Base-by-base conservation (phyloP, 83 land plant species). In the Picea abies region DNA sequence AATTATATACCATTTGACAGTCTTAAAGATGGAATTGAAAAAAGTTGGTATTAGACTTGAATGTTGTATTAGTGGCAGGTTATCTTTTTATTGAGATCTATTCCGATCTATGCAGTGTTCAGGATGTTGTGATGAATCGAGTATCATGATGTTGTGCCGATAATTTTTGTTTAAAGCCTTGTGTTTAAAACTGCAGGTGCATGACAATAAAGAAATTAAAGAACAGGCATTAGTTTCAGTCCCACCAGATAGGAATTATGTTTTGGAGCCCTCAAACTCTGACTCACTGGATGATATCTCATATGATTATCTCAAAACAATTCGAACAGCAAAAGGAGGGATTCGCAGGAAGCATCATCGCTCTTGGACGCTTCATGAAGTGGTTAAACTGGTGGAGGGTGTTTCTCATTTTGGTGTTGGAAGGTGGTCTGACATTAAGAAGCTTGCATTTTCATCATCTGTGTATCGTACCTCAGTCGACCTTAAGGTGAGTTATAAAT, bases 331-430 rank as follows among this genome's bases (percentile, higher is more conserved):
- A 63, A 89, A 83, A 78, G 80, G 84, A 64, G 84, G 85, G 60
- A 87, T 83, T 64, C 62, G 90, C 67, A 93, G 95, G 81, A 96
- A 95, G 85, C 93, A 93, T 83, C 97, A 96, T 65, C 89, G 87
- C 60, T 87, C 91, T 47, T 96, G 99, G 99, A 90, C 97, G 26
- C 85, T 93, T 78, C 80, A 91, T n/a, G 99, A 96, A 85, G 96
- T 96, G 81, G 85, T 87, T 79, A 94, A 89, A 66, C 86, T 96
- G 78, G 87, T 96, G 65, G 99, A 96, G 67, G 99, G 99, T 76
- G 92, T 96, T 60, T 86, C 96, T 65, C 92, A 86, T 26, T 91
- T 87, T 93, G 99, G 99, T 82, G 97, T 95, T 82, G 98, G 99
- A 68, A 90, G 89, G 81, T 96, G 99, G 99, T 94, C 96, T 67